Evolutionary conservation across 2,329 filamentous ascomycete genomes (phyloP), one percentile per base, ranked within the genome.

Genomic region (Nothopassalora personata): DNA sequence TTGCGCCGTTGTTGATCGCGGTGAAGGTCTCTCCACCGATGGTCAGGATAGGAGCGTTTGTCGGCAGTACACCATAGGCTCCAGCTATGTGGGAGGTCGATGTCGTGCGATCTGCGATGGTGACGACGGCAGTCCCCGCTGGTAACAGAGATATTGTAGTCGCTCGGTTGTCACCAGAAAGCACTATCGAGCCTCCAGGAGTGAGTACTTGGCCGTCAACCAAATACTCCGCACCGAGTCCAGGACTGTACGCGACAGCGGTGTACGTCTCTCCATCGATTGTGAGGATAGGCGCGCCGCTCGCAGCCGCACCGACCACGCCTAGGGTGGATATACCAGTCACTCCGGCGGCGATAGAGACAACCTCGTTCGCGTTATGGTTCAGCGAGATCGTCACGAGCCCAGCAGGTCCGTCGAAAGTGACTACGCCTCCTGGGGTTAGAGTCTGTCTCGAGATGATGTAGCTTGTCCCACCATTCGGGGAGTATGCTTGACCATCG

Each of bases 201-300:
- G 72, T 76, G 5, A 79, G 70, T 3, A 71, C 68, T 11, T 70
- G 65, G 3, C 71, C 72, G 23, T 68, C 69, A 45, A 79, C 72
- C 0, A 73, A 34, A 58, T 76, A 77, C 0, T 68, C 70, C 0
- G 71, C 71, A 8, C 72, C 73, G 9, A 67, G 58, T 5, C 71
- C 62, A 28, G 48, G 31, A 33, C 57, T 69, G 43, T 70, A 63
- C 9, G 64, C 62, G 23, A 67, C 49, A 11, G 70, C 65, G 5
- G 62, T 67, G 60, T 68, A 71, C 1, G 60, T 68, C 23, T 64
- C 43, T 13, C 61, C 64, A 11, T 65, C 60, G 30, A 72, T 63
- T 1, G 69, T 72, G 50, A 71, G 62, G 13, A 68, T 47, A 8
- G 68, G 70, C 31, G 68, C 64, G 15, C 64, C 64, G 18, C 43